Percentiles rank a stretch among this genome's conserved stretches.
Conservation (phyloP, 139 green algal species). For the Mychonastes homosphaera region DNA sequence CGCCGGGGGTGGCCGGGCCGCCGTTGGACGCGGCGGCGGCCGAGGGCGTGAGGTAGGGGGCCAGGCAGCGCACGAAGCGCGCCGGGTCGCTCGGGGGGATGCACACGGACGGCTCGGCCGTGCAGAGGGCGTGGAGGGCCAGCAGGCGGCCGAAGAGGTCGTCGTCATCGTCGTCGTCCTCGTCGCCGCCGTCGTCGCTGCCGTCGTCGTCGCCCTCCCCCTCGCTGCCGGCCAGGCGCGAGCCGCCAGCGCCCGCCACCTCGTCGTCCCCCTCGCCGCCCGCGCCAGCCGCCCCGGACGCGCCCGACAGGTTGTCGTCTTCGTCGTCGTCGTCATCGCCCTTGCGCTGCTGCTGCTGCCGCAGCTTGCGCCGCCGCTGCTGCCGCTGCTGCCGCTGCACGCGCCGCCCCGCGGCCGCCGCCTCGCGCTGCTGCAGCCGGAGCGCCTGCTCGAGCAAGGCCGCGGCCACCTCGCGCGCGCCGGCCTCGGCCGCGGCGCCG, state of each 20-base stretch:
- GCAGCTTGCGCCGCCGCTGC: neutral
- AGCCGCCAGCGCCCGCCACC: neutral
- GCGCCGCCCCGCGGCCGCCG: neutral
- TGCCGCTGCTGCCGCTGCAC: neutral
- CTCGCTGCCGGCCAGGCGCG: neutral
- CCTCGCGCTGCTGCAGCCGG: constrained; percentile 27
- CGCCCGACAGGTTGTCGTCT: neutral
- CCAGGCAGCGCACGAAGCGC: constrained; percentile 44
- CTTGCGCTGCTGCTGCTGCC: neutral
- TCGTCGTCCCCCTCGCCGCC: neutral
- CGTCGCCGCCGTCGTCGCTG: neutral
- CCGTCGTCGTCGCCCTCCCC: neutral
- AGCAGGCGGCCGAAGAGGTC: constrained; percentile 30
- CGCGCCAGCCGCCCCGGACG: neutral
- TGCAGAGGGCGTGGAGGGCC: constrained; percentile 62
- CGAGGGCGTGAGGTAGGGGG: constrained; percentile 50
- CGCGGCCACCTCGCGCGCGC: constrained; percentile 28
- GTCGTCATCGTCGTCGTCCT: neutral
- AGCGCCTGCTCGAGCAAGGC: constrained; percentile 48
- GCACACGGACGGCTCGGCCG: constrained; percentile 44
- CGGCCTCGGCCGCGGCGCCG: constrained; percentile 6
- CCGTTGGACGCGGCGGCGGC: neutral
- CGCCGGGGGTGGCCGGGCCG: neutral
- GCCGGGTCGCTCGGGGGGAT: constrained; percentile 36
- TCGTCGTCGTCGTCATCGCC: neutral